Conservation (phyloP, 2,329 filamentous ascomycete species). For the Sordariomycetes sp. region DNA sequence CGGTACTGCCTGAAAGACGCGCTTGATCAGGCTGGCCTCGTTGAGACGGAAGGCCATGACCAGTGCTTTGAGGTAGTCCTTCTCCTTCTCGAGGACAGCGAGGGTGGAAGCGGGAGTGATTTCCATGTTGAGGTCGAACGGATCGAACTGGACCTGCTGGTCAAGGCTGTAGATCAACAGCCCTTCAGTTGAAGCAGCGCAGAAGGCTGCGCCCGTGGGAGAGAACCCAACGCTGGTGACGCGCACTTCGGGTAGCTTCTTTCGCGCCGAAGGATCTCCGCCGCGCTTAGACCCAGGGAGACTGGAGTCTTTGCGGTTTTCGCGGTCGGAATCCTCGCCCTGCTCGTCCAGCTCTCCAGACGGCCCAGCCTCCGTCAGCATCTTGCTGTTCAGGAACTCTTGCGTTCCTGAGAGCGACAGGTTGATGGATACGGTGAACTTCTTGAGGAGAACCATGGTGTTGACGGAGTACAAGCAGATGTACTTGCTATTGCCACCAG, state of each 20-base stretch:
- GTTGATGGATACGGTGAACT: slow-evolving; percentile 93
- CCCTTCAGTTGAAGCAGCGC: slow-evolving; percentile 89
- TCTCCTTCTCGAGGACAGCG: slow-evolving; percentile 53
- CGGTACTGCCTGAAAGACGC: slow-evolving; percentile 79
- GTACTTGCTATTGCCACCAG: slow-evolving; percentile 94
- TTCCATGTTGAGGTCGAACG: slow-evolving; percentile 89
- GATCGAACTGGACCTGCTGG: slow-evolving; percentile 76
- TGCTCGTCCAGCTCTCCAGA: slow-evolving; percentile 76
- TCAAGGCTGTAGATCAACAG: slow-evolving; percentile 91
- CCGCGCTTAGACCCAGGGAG: slow-evolving; percentile 83
- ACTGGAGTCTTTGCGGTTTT: slow-evolving; percentile 69
- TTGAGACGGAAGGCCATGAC: slow-evolving; percentile 98
- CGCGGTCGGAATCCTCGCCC: slow-evolving; percentile 80
- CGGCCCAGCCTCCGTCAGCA: slow-evolving; percentile 85
- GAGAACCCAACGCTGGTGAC: slow-evolving; percentile 82
- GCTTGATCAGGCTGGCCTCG: slow-evolving; percentile 69
- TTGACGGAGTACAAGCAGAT: slow-evolving; percentile 95
- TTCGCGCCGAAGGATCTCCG: slow-evolving; percentile 69
- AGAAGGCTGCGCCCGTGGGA: slow-evolving; percentile 83
- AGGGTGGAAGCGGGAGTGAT: slow-evolving; percentile 85
- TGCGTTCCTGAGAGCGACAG: slow-evolving; percentile 93
- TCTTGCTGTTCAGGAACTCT: slow-evolving; percentile 89
- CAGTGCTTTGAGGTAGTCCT: slow-evolving; percentile 82
- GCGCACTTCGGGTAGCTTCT: slow-evolving; percentile 69
- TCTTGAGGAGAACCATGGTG: slow-evolving; percentile 85